These are phyloP conservation scores for Chytriomyces sp. DNA, from an alignment of 192 early-diverging fungal genomes.

Conservation along the genomic window DNA sequence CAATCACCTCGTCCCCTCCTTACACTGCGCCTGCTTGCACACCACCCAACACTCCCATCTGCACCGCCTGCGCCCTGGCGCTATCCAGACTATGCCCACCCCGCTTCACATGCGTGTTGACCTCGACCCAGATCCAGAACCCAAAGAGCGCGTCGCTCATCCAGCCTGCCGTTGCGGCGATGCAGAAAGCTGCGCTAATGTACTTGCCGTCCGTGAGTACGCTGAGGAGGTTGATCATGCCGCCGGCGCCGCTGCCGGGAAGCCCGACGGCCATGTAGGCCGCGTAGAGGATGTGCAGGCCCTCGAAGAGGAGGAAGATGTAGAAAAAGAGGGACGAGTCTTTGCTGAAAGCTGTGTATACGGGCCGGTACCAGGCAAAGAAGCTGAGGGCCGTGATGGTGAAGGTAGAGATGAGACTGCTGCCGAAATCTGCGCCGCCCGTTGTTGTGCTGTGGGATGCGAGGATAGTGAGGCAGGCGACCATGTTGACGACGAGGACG, in stretches of 20 bases:
- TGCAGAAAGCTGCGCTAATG: slow-evolving; percentile 33
- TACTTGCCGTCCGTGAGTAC: slow-evolving; percentile 53
- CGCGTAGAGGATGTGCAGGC: slow-evolving; percentile 78
- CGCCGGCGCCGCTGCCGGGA: slow-evolving; percentile 77
- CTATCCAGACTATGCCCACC: slow-evolving; percentile 44
- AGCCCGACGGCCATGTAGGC: slow-evolving; percentile 88
- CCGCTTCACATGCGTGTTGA: slow-evolving; percentile 36
- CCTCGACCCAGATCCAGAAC: slow-evolving; percentile 45
- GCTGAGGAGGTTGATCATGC: slow-evolving; percentile 77
- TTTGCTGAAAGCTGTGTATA: slow-evolving; percentile 87
- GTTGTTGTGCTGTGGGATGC: slow-evolving; percentile 61
- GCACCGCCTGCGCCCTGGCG: slow-evolving; percentile 44
- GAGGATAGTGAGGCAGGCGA: slow-evolving; percentile 75
- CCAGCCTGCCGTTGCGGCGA: slow-evolving; percentile 61
- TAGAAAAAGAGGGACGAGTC: slow-evolving; percentile 85
- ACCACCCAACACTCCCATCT: slow-evolving; percentile 36
- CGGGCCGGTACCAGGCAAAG: slow-evolving; percentile 86
- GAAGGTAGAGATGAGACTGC: slow-evolving; percentile 45
- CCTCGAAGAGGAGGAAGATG: slow-evolving; percentile 83
- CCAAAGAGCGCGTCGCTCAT: slow-evolving; percentile 58
- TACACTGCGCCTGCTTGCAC: slow-evolving; percentile 3
- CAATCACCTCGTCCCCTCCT: too few relatives aligned
- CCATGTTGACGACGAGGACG: slow-evolving; percentile 75
- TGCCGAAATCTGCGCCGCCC: slow-evolving; percentile 13
- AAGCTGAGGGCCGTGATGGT: slow-evolving; percentile 76